Percentiles rank a stretch among this genome's conserved stretches.
Evolutionary conservation across 129 eudicot species (phyloP).

Genomic region (Lonicera japonica): DNA sequence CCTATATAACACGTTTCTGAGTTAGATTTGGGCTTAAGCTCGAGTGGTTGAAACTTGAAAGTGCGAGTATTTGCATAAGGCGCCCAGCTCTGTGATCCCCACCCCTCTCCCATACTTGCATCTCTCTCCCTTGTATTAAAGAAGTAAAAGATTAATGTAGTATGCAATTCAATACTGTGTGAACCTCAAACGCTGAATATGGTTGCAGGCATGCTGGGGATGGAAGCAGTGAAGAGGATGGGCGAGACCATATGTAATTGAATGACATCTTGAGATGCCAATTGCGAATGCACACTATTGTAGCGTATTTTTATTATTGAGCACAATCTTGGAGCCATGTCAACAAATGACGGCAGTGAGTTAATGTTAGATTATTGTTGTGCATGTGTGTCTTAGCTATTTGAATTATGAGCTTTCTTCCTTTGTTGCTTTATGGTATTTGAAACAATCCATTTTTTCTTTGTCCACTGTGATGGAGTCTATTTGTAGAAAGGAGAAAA

Average conservation of each 20-base stretch:
- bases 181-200: background rate
- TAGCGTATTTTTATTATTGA: background rate
- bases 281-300: constrained; percentile 3
- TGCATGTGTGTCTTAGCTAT: background rate
- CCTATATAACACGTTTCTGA: no score
- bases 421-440: constrained; percentile 3
- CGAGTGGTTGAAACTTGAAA: no score
- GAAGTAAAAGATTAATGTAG: background rate
- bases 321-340: background rate
- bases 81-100: no score
- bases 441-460: no score
- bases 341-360: background rate
- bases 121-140: background rate
- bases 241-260: constrained; percentile 46
- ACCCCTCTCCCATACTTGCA: no score
- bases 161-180: background rate
- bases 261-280: background rate
- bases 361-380: constrained; percentile 10
- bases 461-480: background rate
- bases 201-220: constrained; percentile 74
- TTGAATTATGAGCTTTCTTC: constrained; percentile 9
- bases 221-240: constrained; percentile 57
- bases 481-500: no score
- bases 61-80: no score
- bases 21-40: no score